Evolutionary conservation across 805 yeast species (phyloP), one percentile per base, ranked within the genome.

Genomic region (Teunomyces cretensis): DNA sequence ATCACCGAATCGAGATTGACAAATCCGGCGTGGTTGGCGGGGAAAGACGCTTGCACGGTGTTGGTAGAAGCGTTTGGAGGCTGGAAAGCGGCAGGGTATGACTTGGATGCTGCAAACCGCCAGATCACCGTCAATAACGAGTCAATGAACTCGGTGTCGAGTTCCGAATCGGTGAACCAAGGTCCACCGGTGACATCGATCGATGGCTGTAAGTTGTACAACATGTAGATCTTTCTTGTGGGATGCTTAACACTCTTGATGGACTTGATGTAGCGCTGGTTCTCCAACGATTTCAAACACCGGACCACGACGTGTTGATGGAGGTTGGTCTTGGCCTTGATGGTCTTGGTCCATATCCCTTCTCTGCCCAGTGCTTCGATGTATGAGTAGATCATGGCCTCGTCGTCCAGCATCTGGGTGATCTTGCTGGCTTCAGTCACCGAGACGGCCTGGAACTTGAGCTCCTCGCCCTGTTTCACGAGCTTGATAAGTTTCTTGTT

Each of bases 171-270:
- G 0, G 97, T 90, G 61, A 91, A 94, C 99, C 99, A 94, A 3
- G 98, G 98, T 4, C 99, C 99, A 52, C 99, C 99, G 0, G 98
- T 94, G 31, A 94, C 94, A 53, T 92, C 98, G 27, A 88, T 84
- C 2, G 96, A 86, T 4, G 99, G 99, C 61, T 90, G 96, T 53
- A 94, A 71, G 59, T 88, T 84, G 62, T 91, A 92, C 43, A 94
- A 75, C 98, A 94, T 94, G 66, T 92, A 95, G 28, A 94, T 92
- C 60, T 94, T 94, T 52, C 99, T 78, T 1, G 97, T 92, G 11
- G 98, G 97, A 64, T 80, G 83, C 47, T 88, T 92, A 27, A 94
- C 98, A 17, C 88, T 81, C 61, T 94, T 92, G 60, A 94, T 89
- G 49, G 87, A 78, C 63, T 94, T 94, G 64, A 95, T 90, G 64